Conservation (phyloP, 106 monocot species). For the Dendrobium huoshanense region DNA sequence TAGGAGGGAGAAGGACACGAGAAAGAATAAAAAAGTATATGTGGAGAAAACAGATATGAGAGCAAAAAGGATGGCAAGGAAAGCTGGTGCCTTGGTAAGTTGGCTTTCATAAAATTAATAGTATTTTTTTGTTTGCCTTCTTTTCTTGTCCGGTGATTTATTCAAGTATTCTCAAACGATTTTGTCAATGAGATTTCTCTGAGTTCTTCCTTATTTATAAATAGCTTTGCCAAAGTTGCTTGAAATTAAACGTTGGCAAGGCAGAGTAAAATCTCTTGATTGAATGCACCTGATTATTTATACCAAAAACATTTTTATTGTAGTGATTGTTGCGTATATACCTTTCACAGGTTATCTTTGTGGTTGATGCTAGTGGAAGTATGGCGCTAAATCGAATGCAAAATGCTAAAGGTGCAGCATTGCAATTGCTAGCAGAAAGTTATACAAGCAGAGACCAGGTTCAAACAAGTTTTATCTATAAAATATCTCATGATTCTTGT, state of each 20-base stretch:
- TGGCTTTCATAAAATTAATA: background rate
- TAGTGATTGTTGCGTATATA: background rate
- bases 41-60: conserved; percentile 98
- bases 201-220: background rate
- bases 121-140: background rate
- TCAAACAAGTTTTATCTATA: conserved; percentile 5
- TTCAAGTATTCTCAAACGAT: background rate
- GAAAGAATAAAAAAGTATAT: conserved; percentile 74
- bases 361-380: conserved; percentile 99
- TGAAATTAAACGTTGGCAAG: background rate
- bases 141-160: background rate
- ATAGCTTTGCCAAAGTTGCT: background rate
- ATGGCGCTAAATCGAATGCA: conserved; percentile 99
- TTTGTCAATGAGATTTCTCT: background rate
- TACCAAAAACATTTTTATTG: background rate
- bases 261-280: background rate
- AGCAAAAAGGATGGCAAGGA: conserved; percentile 97
- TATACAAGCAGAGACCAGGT: conserved; percentile 99
- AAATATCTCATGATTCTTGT: background rate
- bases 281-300: background rate
- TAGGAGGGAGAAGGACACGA: conserved; percentile 62
- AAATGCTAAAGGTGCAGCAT: conserved; percentile 98
- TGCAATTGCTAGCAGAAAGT: conserved; percentile 92
- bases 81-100: conserved; percentile 91
- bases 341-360: conserved; percentile 76